phyloP scores from a whole-genome alignment of 2,329 filamentous ascomycete species.

The Diaporthe longicolla region DNA sequence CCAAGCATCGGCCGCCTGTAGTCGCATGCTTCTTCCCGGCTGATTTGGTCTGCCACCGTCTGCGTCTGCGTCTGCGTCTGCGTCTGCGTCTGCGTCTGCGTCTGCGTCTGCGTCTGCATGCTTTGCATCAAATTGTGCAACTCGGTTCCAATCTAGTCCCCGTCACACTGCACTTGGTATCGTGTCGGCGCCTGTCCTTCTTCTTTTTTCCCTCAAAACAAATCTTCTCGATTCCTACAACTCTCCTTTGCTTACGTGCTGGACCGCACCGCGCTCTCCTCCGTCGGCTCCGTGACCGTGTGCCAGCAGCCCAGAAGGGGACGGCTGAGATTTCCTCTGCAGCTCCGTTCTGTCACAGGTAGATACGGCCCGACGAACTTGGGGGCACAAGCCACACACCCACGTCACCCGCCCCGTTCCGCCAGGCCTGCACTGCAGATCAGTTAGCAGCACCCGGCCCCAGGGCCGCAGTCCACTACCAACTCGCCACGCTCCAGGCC shows the following conservation, averaged over 20 bases:
- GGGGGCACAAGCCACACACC: slow-evolving; percentile 11
- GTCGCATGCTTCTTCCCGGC: slow-evolving; percentile 10
- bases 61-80: too few species aligned
- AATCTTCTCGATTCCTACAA: background rate
- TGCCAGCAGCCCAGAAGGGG: background rate
- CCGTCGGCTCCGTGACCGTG: background rate
- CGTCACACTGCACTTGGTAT: slow-evolving; percentile 3
- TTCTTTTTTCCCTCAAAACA: background rate
- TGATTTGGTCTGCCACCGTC: background rate
- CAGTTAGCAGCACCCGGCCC: slow-evolving; percentile 21
- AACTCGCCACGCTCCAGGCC: slow-evolving; percentile 14
- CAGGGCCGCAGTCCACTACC: background rate
- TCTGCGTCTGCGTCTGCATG: background rate
- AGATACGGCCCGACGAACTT: slow-evolving; percentile 2
- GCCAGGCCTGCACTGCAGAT: slow-evolving; percentile 29
- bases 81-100: too few species aligned
- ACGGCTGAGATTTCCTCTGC: background rate
- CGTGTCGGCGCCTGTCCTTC: slow-evolving; percentile 1
- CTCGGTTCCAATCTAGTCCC: slow-evolving; percentile 20
- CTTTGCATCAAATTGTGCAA: slow-evolving; percentile 32
- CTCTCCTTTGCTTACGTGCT: background rate
- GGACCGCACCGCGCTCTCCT: background rate
- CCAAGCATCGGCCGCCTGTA: slow-evolving; percentile 18
- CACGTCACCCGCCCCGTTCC: slow-evolving; percentile 5
- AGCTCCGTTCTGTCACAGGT: background rate